These are phyloP conservation scores for Babesia sp. DNA, from an alignment of 169 alveolate genomes.

Conservation along the genomic window DNA sequence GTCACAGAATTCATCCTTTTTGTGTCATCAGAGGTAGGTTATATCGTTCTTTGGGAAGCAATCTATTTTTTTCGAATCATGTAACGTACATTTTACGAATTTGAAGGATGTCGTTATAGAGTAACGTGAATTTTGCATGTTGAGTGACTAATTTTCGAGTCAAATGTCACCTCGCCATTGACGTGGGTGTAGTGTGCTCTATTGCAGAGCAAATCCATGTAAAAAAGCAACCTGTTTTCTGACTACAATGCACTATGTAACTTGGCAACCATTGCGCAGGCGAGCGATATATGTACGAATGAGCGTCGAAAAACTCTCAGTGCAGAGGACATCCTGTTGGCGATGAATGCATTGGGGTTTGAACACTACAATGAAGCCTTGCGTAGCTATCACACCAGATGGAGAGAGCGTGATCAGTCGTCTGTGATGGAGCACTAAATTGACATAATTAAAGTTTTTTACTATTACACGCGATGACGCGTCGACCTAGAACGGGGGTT, in stretches of 20 bases:
- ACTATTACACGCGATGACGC: background rate
- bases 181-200: too few species aligned
- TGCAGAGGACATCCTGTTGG: conserved; percentile 91
- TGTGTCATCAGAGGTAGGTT: conserved; percentile 87
- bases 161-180: too few species aligned
- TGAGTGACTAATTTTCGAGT: too few species aligned
- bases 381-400: conserved; percentile 38
- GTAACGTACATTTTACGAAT: too few species aligned
- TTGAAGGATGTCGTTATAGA: too few species aligned
- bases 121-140: too few species aligned
- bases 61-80: too few species aligned
- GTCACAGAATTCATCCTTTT: conserved; percentile 93
- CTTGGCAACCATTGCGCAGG: conserved; percentile 72
- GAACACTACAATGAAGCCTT: conserved; percentile 57
- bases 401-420: conserved; percentile 44
- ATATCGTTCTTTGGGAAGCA: too few species aligned
- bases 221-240: too few species aligned
- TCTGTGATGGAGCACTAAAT: background rate
- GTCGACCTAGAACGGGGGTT: too few species aligned
- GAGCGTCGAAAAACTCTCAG: conserved; percentile 92
- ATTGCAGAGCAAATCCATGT: too few species aligned
- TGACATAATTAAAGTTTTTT: background rate
- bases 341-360: conserved; percentile 89
- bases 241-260: too few species aligned
- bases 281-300: conserved; percentile 89